Percentiles rank a stretch among this genome's conserved stretches.
phyloP scores from a whole-genome alignment of 441 rosid genomes.

The Gossypium trilobum region DNA sequence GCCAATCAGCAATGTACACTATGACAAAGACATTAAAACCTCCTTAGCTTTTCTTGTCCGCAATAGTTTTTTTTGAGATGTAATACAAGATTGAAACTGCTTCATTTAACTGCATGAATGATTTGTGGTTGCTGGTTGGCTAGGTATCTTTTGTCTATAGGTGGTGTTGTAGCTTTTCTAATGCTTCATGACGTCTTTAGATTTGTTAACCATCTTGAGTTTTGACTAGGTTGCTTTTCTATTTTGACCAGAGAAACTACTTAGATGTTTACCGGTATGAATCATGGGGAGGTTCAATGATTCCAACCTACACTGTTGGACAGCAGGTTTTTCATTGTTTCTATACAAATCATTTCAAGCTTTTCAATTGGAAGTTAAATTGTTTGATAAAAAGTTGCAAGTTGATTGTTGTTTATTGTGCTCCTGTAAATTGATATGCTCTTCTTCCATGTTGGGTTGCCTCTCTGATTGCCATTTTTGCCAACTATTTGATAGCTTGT shows the following conservation, averaged over 20 bases:
- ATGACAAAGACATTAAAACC: too few species aligned
- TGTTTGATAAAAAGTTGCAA: too few species aligned
- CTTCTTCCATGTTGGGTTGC: neutral
- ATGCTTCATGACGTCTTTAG: neutral
- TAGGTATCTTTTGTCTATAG: constrained; percentile 6
- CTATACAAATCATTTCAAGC: constrained; percentile 4
- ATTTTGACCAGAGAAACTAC: constrained; percentile 70
- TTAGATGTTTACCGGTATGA: constrained; percentile 86
- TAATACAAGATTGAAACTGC: neutral
- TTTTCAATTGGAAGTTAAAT: constrained; percentile 13
- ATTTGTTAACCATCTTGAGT: neutral
- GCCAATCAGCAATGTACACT: neutral
- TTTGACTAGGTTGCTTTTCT: constrained; percentile 12
- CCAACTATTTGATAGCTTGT: neutral
- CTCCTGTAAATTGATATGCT: neutral
- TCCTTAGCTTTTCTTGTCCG: neutral
- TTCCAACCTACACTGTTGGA: constrained; percentile 66
- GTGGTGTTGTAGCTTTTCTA: neutral
- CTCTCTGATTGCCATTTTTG: neutral
- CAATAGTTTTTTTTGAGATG: neutral
- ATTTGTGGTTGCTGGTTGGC: neutral
- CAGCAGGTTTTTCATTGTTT: constrained; percentile 60
- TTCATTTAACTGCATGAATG: neutral
- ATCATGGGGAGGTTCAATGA: constrained; percentile 92
- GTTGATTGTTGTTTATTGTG: constrained; percentile 7